phyloP scores from a whole-genome alignment of 1,284 basidiomycete genomes.

The Sporisorium exsertum region DNA sequence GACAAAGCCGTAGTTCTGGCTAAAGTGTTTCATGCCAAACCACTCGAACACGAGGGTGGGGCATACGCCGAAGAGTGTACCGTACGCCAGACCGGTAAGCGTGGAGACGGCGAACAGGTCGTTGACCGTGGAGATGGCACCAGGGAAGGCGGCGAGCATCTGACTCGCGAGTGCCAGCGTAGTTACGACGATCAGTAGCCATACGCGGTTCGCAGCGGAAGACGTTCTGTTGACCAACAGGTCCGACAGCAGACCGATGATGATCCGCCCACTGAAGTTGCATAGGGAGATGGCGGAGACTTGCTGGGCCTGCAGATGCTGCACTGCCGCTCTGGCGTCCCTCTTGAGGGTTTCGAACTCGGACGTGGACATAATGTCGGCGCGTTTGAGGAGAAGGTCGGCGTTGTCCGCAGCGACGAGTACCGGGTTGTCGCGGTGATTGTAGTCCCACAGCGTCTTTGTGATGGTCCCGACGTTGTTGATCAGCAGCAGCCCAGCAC shows the following conservation, averaged over 20 bases:
- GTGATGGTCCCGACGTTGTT: slow-evolving; percentile 95
- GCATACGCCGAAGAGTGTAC: slow-evolving; percentile 80
- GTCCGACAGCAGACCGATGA: slow-evolving; percentile 84
- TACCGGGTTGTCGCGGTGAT: slow-evolving; percentile 69
- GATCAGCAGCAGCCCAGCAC: slow-evolving; percentile 91
- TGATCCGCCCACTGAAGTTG: slow-evolving; percentile 83
- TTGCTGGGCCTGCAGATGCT: slow-evolving; percentile 78
- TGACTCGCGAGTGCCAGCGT: slow-evolving; percentile 59
- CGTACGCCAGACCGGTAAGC: slow-evolving; percentile 80
- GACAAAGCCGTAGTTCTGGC: slow-evolving; percentile 87
- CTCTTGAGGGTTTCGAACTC: slow-evolving; percentile 46
- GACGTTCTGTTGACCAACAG: slow-evolving; percentile 47
- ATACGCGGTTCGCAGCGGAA: slow-evolving; percentile 51
- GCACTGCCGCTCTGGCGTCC: slow-evolving; percentile 78
- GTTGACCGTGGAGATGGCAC: slow-evolving; percentile 74
- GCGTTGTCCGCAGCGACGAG: slow-evolving; percentile 25
- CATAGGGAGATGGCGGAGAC: slow-evolving; percentile 86
- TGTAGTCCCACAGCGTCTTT: slow-evolving; percentile 81
- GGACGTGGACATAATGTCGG: neutral
- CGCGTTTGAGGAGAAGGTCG: neutral
- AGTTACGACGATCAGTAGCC: slow-evolving; percentile 60
- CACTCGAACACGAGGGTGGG: slow-evolving; percentile 85
- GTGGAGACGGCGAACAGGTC: slow-evolving; percentile 82
- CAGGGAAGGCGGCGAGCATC: slow-evolving; percentile 59
- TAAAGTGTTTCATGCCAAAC: slow-evolving; percentile 86